Evolutionary conservation across 2,329 filamentous ascomycete species (phyloP), one percentile per base, ranked within the genome.

Genomic region (Colletotrichum sp.): DNA sequence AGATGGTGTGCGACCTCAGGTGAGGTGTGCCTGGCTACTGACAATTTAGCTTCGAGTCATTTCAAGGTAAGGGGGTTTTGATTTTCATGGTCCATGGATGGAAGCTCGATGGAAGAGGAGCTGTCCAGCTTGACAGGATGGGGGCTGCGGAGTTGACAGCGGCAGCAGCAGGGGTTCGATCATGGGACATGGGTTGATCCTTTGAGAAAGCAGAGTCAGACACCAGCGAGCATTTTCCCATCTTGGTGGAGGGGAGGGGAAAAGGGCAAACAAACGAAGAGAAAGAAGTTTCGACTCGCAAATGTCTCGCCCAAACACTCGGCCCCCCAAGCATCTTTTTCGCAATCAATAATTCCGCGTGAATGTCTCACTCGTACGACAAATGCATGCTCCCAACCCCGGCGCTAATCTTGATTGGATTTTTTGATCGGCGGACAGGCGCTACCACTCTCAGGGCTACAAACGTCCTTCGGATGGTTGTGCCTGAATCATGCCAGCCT

Each of bases 291-390:
- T 25, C 25, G 22, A 36, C 57, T n/a, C 5, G 11, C 32, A 64
- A 64, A 9, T 27, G 67, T 62, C 55, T 57, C 34, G 30, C 44
- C 34, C 29, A 27, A 52, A 62, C 63, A 32, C 44, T 29, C 61
- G 62, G 27, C 29, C 39, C 63, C 44, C 44, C n/a, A 22, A 22
- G 22, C 44, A 52, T 22, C 44, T 52, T 52, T 52, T 52, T 52
- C 44, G 3, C 6, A 64, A 30, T 67, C 72, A 29, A 72, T 72
- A 72, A 72, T 72, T 25, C 16, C 44, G 44, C n/a, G 44, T 52
- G n/a, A 52, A n/a, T 69, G 70, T 69, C 64, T 73, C 25, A 65
- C 44, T 65, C 64, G 44, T 65, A 69, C 64, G 59, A 73, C 64
- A 11, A 34, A 52, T 49, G 8, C 69, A 65, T 64, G 59, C n/a